Evolutionary conservation across 148 eudicot species (phyloP).

Genomic region (Diospyros kaki): DNA sequence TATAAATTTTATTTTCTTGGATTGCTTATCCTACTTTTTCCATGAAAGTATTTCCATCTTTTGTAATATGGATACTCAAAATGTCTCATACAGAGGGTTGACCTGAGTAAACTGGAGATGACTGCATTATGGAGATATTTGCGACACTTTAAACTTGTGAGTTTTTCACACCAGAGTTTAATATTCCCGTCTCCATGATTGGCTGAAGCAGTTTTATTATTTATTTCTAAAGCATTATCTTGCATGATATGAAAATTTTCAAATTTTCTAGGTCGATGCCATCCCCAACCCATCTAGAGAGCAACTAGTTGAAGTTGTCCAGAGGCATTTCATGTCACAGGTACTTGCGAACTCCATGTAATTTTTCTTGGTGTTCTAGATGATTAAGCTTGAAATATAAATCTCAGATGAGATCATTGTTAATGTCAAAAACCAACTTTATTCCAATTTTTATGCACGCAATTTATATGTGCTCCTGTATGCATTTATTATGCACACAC

Average conservation of each 20-base stretch:
- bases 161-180: slow-evolving; percentile 16
- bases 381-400: background rate
- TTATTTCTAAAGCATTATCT: background rate
- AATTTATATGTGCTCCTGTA: background rate
- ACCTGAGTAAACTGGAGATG: slow-evolving; percentile 65
- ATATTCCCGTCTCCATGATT: background rate
- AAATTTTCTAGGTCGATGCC: slow-evolving; percentile 41
- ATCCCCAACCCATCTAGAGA: slow-evolving; percentile 62
- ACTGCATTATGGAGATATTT: slow-evolving; percentile 67
- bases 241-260: background rate
- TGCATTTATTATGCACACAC: background rate
- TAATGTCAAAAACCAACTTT: background rate
- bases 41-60: background rate
- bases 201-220: background rate
- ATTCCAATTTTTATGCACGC: background rate
- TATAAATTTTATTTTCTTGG: background rate
- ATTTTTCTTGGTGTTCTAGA: background rate
- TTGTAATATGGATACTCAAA: background rate
- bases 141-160: slow-evolving; percentile 70
- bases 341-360: slow-evolving; percentile 19
- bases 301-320: slow-evolving; percentile 63
- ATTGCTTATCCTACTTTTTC: background rate
- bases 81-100: slow-evolving; percentile 40
- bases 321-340: slow-evolving; percentile 70
- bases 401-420: background rate